Conservation (phyloP, 1,284 basidiomycete species). For the Ceratobasidium sp. region DNA sequence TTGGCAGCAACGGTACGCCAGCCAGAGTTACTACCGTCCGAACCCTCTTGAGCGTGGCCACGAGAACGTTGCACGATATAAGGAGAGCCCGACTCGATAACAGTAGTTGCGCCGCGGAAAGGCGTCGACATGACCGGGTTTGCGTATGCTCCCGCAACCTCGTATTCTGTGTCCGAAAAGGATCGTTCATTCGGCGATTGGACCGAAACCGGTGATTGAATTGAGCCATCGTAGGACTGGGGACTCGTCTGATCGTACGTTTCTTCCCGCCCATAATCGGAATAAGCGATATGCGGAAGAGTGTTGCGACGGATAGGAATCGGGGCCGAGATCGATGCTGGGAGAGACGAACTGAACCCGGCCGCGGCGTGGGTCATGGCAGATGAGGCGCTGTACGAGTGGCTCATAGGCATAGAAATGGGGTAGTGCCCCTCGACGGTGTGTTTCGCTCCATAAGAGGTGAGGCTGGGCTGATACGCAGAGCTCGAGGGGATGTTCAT, state of each 20-base stretch:
- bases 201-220: conserved; percentile 30
- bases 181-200: conserved; percentile 35
- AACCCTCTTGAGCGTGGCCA: conserved; percentile 31
- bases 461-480: conserved; percentile 23
- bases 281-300: conserved; percentile 32
- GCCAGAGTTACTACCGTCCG: conserved; percentile 35
- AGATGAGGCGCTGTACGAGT: conserved; percentile 31
- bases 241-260: conserved; percentile 13
- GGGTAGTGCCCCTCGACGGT: neutral
- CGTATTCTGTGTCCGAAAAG: conserved; percentile 25
- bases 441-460: conserved; percentile 35
- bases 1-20: conserved; percentile 35
- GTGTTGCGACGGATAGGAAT: conserved; percentile 32
- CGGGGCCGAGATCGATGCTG: conserved; percentile 27
- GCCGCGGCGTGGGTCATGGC: conserved; percentile 4
- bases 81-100: conserved; percentile 12
- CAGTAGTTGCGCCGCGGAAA: conserved; percentile 29
- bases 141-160: conserved; percentile 13
- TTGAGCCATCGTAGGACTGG: conserved; percentile 35
- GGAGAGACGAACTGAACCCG: conserved; percentile 29
- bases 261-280: conserved; percentile 32
- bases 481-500: conserved; percentile 9
- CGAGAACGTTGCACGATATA: conserved; percentile 19
- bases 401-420: conserved; percentile 22
- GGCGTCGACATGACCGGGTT: neutral